phyloP scores from a whole-genome alignment of 495 filamentous ascomycete genomes.

The Baudoinia panamericana region DNA sequence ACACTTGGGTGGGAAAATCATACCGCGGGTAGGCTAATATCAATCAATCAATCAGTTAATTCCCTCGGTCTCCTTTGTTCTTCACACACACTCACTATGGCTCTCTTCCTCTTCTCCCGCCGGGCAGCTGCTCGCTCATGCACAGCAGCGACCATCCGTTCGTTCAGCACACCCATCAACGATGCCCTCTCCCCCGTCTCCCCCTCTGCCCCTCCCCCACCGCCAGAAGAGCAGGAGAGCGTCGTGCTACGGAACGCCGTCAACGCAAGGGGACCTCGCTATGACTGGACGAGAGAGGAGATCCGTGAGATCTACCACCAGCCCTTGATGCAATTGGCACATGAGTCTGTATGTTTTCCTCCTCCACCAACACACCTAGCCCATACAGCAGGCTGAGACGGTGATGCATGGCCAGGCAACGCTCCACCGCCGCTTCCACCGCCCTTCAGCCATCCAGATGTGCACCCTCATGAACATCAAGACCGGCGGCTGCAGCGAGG shows the following conservation, averaged over 20 bases:
- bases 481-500: constrained; percentile 77
- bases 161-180: constrained; percentile 13
- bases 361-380: neutral
- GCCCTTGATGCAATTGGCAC: constrained; percentile 62
- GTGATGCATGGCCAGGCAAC: constrained; percentile 37
- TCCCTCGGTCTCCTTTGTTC: too few species aligned
- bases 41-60: too few species aligned
- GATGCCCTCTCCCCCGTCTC: constrained; percentile 1
- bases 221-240: neutral
- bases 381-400: neutral
- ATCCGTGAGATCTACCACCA: constrained; percentile 62
- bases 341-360: constrained; percentile 48
- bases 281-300: constrained; percentile 67
- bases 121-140: neutral
- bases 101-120: constrained; percentile 4
- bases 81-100: constrained; percentile 3
- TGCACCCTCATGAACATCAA: constrained; percentile 93
- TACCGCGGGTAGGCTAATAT: too few species aligned
- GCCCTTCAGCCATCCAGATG: constrained; percentile 66
- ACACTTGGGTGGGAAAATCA: too few species aligned
- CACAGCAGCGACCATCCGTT: constrained; percentile 1
- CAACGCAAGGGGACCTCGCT: constrained; percentile 43
- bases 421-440: constrained; percentile 69
- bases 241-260: constrained; percentile 32
- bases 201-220: constrained; percentile 1